These are phyloP conservation scores for Stylosanthes scabra DNA, from an alignment of 331 rosid species.

Conservation along the genomic window DNA sequence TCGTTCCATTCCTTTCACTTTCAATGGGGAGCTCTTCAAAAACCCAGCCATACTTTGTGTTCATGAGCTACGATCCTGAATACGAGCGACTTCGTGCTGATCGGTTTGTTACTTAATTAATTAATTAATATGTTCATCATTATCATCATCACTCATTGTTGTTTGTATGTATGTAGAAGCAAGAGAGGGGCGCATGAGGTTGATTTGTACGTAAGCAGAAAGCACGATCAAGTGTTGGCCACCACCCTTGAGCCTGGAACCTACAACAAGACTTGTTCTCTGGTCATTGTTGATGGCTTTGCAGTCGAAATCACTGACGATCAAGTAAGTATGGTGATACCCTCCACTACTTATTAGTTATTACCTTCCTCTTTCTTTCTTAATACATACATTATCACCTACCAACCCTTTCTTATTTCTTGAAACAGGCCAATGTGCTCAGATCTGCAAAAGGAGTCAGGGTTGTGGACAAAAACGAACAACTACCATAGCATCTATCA, in stretches of 20 bases:
- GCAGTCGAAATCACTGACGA: constrained; percentile 67
- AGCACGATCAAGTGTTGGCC: constrained; percentile 82
- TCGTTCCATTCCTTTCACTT: constrained; percentile 16
- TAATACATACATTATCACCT: too few species aligned
- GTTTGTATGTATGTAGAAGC: constrained; percentile 24
- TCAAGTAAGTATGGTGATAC: constrained; percentile 55
- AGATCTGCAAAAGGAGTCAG: constrained; percentile 93
- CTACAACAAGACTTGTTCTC: constrained; percentile 71
- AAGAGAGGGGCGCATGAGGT: constrained; percentile 64
- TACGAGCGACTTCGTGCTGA: constrained; percentile 74
- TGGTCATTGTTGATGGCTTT: constrained; percentile 91
- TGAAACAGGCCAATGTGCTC: constrained; percentile 73
- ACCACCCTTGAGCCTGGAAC: constrained; percentile 66
- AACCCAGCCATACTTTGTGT: constrained; percentile 74
- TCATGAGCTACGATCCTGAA: constrained; percentile 91
- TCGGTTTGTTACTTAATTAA: constrained; percentile 50
- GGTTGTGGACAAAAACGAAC: constrained; percentile 88
- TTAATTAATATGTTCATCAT: too few species aligned
- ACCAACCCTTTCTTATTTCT: background rate
- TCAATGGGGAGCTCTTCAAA: constrained; percentile 55
- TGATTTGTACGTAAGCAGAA: constrained; percentile 75
- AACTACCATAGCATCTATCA: constrained; percentile 29
- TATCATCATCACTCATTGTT: too few species aligned
- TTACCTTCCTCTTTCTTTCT: background rate
- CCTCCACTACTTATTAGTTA: background rate